Evolutionary conservation across 2,329 filamentous ascomycete species (phyloP).

Genomic region (Colletotrichum nymphaeae): DNA sequence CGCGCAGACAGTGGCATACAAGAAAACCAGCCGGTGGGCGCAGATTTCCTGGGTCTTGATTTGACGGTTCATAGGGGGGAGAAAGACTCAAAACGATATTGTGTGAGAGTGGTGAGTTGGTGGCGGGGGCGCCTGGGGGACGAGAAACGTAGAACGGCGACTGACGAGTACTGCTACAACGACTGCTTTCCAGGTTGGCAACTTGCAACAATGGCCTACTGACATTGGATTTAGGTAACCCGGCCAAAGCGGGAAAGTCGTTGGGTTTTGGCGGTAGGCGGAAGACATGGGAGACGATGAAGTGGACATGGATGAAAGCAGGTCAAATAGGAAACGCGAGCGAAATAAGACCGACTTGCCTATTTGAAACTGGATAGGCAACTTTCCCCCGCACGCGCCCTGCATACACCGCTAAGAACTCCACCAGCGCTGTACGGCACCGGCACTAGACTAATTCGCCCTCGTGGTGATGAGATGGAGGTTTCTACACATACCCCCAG

Average conservation of each 20-base stretch:
- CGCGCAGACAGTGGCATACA: constrained; percentile 9
- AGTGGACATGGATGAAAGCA: constrained; percentile 21
- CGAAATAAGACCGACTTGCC: constrained; percentile 21
- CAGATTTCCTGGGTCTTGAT: constrained; percentile 8
- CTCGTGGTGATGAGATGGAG: background rate
- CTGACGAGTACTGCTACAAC: background rate
- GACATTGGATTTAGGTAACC: background rate
- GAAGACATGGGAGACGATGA: background rate
- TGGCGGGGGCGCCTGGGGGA: background rate
- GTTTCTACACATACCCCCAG: constrained; percentile 4
- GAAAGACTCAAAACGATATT: background rate
- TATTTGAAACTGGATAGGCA: constrained; percentile 7
- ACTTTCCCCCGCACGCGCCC: constrained; percentile 11
- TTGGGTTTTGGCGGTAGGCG: background rate
- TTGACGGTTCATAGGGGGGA: constrained; percentile 20
- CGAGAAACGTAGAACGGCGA: too few relatives aligned
- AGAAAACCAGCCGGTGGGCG: background rate
- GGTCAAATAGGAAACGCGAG: constrained; percentile 31
- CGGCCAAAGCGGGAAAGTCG: background rate
- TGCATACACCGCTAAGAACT: constrained; percentile 19
- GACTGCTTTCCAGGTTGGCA: background rate
- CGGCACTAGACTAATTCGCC: background rate
- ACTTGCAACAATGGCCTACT: background rate
- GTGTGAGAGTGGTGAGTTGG: background rate
- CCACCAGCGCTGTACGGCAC: constrained; percentile 1